Base-by-base conservation (phyloP, 768 basidiomycete genomes). In the Boletus coccyginus region DNA sequence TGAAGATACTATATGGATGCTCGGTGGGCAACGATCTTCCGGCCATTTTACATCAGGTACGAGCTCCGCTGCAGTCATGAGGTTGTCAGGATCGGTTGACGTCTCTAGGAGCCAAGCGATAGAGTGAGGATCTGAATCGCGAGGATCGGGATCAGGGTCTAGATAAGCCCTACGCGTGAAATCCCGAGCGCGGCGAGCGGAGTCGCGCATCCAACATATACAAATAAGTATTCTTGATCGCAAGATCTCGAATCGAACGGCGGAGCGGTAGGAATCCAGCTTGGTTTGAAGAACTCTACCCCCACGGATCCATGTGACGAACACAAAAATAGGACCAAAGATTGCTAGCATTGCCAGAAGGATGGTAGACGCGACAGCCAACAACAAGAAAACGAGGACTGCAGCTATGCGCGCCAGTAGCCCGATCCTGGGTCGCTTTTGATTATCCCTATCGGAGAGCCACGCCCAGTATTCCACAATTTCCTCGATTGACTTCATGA, bases 61-160 rank as follows among this genome's bases (percentile, higher is more conserved):
- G 16, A 62, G 27, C 19, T 43, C 48, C 16, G 52, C 61, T 17
- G 56, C 61, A 11, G 52, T 45, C 38, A 53, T 47, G 47, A 62
- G 41, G 24, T 38, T 35, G 46, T 50, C 59, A 5, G 50, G 59
- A 57, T 66, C 51, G 6, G 50, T 64, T 10, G 65, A 66, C 5
- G 49, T 66, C 21, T 61, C 58, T 12, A 66, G 51, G 6, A 66
- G 38, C 65, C 65, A 66, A 43, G 50, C 42, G 7, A 67, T 60
- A 7, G 61, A 36, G 33, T 17, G 52, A 36, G 58, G 27, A 24
- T 56, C 48, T 27, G 41, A 42, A 29, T 29, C 12, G 17, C 33
- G 33, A 32, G 32, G 32, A 32, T 32, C 32, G 11, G 3, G 17
- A 14, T 12, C 17, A 14, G 46, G 53, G 14, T 55, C 47, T 35